phyloP scores from a whole-genome alignment of 2,329 filamentous ascomycete genomes.

The Fusarium secorum region DNA sequence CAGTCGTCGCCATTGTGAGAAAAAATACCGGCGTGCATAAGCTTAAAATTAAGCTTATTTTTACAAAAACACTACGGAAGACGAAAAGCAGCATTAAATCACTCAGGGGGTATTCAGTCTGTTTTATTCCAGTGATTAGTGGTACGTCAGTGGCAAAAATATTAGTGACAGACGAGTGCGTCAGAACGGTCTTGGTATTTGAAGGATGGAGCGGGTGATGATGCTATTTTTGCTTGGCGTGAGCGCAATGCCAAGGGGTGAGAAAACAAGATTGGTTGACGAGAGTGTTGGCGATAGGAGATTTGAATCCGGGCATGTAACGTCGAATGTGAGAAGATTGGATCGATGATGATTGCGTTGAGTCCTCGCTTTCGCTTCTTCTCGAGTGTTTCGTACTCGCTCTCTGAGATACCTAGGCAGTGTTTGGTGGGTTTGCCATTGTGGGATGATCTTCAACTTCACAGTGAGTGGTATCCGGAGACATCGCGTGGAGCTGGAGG shows the following conservation, averaged over 20 bases:
- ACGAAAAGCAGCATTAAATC: background rate
- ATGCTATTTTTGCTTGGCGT: slow-evolving; percentile 23
- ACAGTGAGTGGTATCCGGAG: background rate
- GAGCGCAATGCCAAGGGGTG: slow-evolving; percentile 2
- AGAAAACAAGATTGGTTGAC: slow-evolving; percentile 12
- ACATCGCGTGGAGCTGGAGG: background rate
- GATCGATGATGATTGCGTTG: background rate
- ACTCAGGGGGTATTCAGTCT: background rate
- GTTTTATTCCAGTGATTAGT: background rate
- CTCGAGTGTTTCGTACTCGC: background rate
- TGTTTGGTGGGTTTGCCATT: background rate
- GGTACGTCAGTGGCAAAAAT: slow-evolving; percentile 22
- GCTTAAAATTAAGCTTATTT: slow-evolving; percentile 32
- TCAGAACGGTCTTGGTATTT: background rate
- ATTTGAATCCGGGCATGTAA: background rate
- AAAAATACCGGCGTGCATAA: slow-evolving; percentile 1
- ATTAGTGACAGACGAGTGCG: background rate
- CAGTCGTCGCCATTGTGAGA: background rate
- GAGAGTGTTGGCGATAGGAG: background rate
- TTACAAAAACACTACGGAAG: background rate
- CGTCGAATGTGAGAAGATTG: background rate
- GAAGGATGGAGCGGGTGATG: background rate
- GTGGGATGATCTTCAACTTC: background rate
- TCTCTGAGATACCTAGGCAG: background rate
- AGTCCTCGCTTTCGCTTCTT: background rate